phyloP scores from a whole-genome alignment of 164 flowering plant species.

The Aristolochia contorta region DNA sequence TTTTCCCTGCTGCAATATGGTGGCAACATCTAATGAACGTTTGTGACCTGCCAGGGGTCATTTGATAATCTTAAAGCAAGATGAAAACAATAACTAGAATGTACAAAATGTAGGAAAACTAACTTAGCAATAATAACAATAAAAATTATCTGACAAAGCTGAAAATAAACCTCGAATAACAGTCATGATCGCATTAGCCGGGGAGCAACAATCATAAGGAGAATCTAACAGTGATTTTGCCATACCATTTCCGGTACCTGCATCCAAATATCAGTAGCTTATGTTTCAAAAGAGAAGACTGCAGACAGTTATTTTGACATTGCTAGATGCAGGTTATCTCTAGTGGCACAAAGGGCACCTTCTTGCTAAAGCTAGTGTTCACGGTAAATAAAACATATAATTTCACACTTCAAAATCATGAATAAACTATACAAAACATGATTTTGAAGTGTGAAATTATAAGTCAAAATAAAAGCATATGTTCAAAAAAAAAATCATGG shows the following conservation, averaged over 20 bases:
- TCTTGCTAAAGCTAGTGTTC: too few species aligned
- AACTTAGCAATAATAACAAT: neutral
- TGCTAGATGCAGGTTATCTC: too few species aligned
- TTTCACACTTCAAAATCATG: too few species aligned
- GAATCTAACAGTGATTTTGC: constrained; percentile 81
- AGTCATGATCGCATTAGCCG: constrained; percentile 53
- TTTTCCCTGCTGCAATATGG: constrained; percentile 63
- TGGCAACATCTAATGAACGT: constrained; percentile 75
- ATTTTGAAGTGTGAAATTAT: too few species aligned
- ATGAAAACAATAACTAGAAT: neutral
- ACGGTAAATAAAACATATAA: too few species aligned
- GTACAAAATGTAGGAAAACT: neutral
- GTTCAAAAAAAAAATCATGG: too few species aligned
- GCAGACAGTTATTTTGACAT: too few species aligned
- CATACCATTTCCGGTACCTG: constrained; percentile 99
- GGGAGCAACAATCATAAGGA: constrained; percentile 57
- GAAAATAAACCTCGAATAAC: constrained; percentile 61
- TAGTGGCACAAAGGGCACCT: too few species aligned
- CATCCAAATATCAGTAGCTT: constrained; percentile 6
- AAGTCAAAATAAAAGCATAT: too few species aligned
- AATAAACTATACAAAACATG: too few species aligned
- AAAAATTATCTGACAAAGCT: neutral
- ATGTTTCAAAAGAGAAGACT: neutral
- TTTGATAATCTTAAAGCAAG: neutral
- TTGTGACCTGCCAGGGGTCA: constrained; percentile 52